Percentiles rank a stretch among this genome's conserved stretches.
Evolutionary conservation across 2,329 filamentous ascomycete species (phyloP).

Genomic region (Sclerotinia nivalis): DNA sequence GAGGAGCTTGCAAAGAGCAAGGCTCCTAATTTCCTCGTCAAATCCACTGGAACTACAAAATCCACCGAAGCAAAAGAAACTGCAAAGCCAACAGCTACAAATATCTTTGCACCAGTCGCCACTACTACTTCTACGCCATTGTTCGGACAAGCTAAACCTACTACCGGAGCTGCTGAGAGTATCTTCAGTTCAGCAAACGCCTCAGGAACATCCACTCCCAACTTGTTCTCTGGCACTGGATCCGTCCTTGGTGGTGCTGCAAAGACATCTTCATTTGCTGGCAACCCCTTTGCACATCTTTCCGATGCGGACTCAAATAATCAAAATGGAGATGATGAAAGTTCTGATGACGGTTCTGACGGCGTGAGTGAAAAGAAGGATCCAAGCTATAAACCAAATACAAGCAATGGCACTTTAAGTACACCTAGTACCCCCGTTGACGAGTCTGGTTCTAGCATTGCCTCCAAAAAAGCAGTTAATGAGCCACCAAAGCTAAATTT

Average conservation of each 20-base stretch:
- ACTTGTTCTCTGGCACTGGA: slow-evolving; percentile 30
- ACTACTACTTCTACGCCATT: slow-evolving; percentile 24
- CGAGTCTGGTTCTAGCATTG: slow-evolving; percentile 36
- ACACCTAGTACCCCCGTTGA: slow-evolving; percentile 31
- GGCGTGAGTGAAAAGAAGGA: slow-evolving; percentile 44
- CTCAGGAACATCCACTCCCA: slow-evolving; percentile 37
- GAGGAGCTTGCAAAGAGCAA: slow-evolving; percentile 31
- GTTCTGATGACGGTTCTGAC: slow-evolving; percentile 47
- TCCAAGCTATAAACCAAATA: slow-evolving; percentile 32
- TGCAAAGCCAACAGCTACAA: slow-evolving; percentile 16
- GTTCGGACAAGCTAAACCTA: slow-evolving; percentile 43
- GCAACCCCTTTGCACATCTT: slow-evolving; percentile 62
- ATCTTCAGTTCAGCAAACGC: slow-evolving; percentile 33
- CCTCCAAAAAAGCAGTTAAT: slow-evolving; percentile 35
- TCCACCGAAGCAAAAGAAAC: slow-evolving; percentile 5
- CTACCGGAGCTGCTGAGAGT: slow-evolving; percentile 40
- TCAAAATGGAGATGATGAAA: slow-evolving; percentile 48
- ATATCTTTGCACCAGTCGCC: neutral
- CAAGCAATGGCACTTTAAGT: slow-evolving; percentile 29
- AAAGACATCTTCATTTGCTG: slow-evolving; percentile 31
- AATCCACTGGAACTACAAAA: slow-evolving; percentile 12
- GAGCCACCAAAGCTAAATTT: slow-evolving; percentile 37
- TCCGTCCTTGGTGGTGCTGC: slow-evolving; percentile 37
- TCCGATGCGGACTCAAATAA: slow-evolving; percentile 51
- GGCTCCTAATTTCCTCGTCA: slow-evolving; percentile 27